Conservation (phyloP, 2,329 filamentous ascomycete genomes). For the Scedosporium apiospermum region DNA sequence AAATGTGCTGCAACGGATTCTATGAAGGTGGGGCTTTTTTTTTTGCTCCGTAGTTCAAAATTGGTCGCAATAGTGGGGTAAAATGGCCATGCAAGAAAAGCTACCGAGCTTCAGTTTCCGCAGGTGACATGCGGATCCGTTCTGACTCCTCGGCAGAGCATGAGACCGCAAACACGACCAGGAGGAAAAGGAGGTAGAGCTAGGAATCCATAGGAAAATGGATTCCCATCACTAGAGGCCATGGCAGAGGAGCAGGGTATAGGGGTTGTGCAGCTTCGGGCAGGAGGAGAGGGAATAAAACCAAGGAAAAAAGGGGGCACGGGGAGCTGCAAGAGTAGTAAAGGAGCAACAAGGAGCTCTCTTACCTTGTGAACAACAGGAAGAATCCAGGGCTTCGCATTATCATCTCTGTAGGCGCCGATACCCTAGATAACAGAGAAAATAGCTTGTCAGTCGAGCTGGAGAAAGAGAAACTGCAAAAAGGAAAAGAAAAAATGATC, state of each 20-base stretch:
- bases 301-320: neutral
- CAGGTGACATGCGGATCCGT: neutral
- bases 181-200: neutral
- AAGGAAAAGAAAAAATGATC: neutral
- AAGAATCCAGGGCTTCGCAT: conserved; percentile 94
- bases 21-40: neutral
- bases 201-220: neutral
- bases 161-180: neutral
- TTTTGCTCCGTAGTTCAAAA: neutral
- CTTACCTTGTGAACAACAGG: conserved; percentile 92
- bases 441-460: neutral
- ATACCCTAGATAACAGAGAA: conserved; percentile 43
- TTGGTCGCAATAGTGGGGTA: neutral
- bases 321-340: neutral
- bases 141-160: neutral
- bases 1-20: too few species aligned
- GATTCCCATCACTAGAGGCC: neutral
- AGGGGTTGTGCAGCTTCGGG: neutral
- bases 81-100: neutral
- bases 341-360: conserved; percentile 3
- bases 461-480: conserved; percentile 6
- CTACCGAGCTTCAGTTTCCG: neutral
- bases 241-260: too few species aligned
- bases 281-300: neutral
- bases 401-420: conserved; percentile 90